Conservation (phyloP, 2,329 filamentous ascomycete genomes). For the Pseudogymnoascus sp. region DNA sequence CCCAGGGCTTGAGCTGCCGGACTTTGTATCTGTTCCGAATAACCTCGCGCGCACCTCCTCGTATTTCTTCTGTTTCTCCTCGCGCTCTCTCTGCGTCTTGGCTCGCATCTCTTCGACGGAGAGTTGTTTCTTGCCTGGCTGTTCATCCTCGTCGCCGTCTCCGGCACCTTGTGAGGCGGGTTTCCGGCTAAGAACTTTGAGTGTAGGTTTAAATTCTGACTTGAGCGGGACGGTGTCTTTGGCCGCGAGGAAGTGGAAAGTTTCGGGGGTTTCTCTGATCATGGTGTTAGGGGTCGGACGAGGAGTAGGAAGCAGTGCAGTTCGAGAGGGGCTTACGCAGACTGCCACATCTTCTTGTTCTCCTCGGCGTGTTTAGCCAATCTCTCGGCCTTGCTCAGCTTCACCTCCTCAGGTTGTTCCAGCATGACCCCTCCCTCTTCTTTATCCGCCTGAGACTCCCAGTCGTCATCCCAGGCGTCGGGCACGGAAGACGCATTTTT, state of each 20-base stretch:
- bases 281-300: constrained; percentile 33
- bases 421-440: constrained; percentile 19
- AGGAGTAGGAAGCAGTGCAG: not conserved
- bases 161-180: constrained; percentile 46
- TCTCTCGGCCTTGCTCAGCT: constrained; percentile 64
- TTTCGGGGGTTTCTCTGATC: constrained; percentile 54
- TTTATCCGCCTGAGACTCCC: constrained; percentile 69
- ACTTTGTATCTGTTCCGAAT: constrained; percentile 53
- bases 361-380: constrained; percentile 72
- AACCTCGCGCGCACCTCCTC: constrained; percentile 82
- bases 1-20: constrained; percentile 54
- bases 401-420: constrained; percentile 18
- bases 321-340: constrained; percentile 53
- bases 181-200: constrained; percentile 80
- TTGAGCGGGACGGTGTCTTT: constrained; percentile 55
- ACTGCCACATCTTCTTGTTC: constrained; percentile 81
- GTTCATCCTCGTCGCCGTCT: constrained; percentile 58
- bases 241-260: constrained; percentile 66
- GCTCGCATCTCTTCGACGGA: constrained; percentile 69
- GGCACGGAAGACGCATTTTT: constrained; percentile 37
- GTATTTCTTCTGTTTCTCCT: constrained; percentile 86
- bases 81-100: constrained; percentile 68
- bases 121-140: constrained; percentile 50
- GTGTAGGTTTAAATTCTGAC: constrained; percentile 67
- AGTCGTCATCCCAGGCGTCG: constrained; percentile 84